Evolutionary conservation across 2,329 filamentous ascomycete species (phyloP), one percentile per base, ranked within the genome.

Genomic region (Rutstroemia sydowiana): DNA sequence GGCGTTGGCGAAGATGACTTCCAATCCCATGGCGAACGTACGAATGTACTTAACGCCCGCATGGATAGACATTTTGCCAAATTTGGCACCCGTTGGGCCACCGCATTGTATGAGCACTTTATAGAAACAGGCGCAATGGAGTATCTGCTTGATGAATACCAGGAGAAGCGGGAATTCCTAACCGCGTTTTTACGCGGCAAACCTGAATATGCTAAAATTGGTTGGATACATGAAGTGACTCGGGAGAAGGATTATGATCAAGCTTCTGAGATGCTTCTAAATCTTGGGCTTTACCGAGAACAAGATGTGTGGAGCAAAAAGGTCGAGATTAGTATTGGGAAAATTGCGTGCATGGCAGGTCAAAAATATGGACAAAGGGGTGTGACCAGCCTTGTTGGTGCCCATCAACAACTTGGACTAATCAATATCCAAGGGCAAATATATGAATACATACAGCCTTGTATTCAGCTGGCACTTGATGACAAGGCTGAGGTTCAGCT

Each of bases 151-250:
- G 77, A 83, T 61, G 87, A 87, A 54, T 75, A 84, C 23, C 71
- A 82, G 51, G 86, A 91, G 62, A 82, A 82, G 58, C 71, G 79
- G 46, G 71, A 72, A n/a, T 85, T 82, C 62, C 78, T 95, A 51
- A 95, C 89, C 0, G 75, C 76, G 47, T 98, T 90, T 62, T 75
- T 98, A 44, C 81, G 87, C 39, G 83, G 80, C 51, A 80, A 83
- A 57, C 78, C 82, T 0, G 77, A 83, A 56, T 81, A 89, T 56
- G 84, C 85, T 26, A 88, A 88, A 61, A 76, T 98, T 41, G 84
- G 85, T 45, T 98, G 93, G 93, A 95, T 98, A 71, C 95, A 98
- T 66, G 91, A 97, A 65, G 78, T 97, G 7, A 76, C 83, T 55
- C 77, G 79, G 21, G 87, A 93, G 65, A 76, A 82, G 53, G 82